A percentile compares a stretch with the other conserved stretches of the same genome.
Conservation (phyloP, 2,329 filamentous ascomycete species). For the Ophiocordyceps camponoti-leonardi region DNA sequence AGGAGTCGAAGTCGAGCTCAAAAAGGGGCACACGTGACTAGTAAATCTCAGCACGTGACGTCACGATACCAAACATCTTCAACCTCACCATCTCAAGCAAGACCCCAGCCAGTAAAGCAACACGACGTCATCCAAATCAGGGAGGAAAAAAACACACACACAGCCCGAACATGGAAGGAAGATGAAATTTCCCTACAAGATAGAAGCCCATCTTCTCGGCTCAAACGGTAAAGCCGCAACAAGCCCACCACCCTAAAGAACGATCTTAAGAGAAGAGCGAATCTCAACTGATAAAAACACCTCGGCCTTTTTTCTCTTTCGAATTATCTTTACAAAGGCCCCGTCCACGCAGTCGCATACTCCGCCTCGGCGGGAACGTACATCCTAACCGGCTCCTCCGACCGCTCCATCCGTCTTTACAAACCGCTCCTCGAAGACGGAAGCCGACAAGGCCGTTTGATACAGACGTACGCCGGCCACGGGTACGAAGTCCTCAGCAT, state of each 20-base stretch:
- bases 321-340: too few relatives aligned
- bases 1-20: too few relatives aligned
- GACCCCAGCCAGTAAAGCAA: too few relatives aligned
- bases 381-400: constrained; percentile 71
- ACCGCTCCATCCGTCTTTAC: constrained; percentile 73
- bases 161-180: not conserved
- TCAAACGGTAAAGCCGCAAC: constrained; percentile 30
- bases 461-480: constrained; percentile 80
- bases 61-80: too few relatives aligned
- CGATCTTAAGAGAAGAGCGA: too few relatives aligned
- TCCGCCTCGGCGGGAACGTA: constrained; percentile 58
- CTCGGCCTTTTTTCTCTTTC: too few relatives aligned
- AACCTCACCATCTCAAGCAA: too few relatives aligned
- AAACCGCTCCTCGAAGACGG: constrained; percentile 39
- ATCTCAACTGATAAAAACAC: not conserved
- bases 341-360: constrained; percentile 56
- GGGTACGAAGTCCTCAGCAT: constrained; percentile 84
- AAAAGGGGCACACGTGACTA: too few relatives aligned
- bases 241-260: not conserved
- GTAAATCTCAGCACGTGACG: too few relatives aligned
- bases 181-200: constrained; percentile 30
- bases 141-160: too few relatives aligned
- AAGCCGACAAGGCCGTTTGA: constrained; percentile 37
- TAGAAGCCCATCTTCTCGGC: constrained; percentile 37
- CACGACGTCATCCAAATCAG: not conserved